Evolutionary conservation across 768 basidiomycete species (phyloP), one percentile per base, ranked within the genome.

Genomic region (Lyophyllum decastes): DNA sequence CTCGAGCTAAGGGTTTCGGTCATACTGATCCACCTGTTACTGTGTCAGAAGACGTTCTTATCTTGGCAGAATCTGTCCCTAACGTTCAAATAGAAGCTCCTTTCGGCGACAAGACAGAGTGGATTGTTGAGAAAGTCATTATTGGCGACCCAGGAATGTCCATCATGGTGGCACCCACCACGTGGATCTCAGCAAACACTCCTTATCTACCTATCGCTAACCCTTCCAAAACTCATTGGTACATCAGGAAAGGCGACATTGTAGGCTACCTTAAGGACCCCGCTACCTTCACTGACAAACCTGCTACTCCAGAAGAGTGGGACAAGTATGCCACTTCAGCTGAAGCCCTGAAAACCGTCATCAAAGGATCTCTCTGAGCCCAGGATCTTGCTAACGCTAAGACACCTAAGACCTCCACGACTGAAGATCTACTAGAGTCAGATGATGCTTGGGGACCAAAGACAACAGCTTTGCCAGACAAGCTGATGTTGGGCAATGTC

Each of bases 401-500:
- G 35, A 1, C 25, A 38, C 19, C 4, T 25, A 60, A 64, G 14
- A 55, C 52, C 5, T 19, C 54, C 12, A 56, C 50, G 22, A n/a
- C 2, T 3, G 65, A 67, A 5, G 61, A 63, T 8, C 61, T 64
- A 1, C 4, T 71, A 1, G 68, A 66, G 55, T 69, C 1, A 1
- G 40, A 52, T 16, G 17, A 40, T 4, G 26, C 40, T 19, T 52
- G 71, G 44, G 70, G 72, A 0, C 71, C 73, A 0, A 75, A 75
- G 44, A 70, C 68, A 1, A 46, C 66, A 0, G 68, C 61, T 0
- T 66, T 64, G 0, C 52, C 54, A 3, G 69, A 71, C 34, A 6
- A 47, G 59, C n/a, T 24, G 38, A 16, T 52, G 48, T 16, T 24
- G 12, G 2, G 51, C 9, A 24, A 52, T 14, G 12, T 52, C 6